Percentiles rank a stretch among this genome's conserved stretches.
These are phyloP conservation scores for Tulasnella sp. DNA, from an alignment of 768 basidiomycete genomes.

Conservation along the genomic window DNA sequence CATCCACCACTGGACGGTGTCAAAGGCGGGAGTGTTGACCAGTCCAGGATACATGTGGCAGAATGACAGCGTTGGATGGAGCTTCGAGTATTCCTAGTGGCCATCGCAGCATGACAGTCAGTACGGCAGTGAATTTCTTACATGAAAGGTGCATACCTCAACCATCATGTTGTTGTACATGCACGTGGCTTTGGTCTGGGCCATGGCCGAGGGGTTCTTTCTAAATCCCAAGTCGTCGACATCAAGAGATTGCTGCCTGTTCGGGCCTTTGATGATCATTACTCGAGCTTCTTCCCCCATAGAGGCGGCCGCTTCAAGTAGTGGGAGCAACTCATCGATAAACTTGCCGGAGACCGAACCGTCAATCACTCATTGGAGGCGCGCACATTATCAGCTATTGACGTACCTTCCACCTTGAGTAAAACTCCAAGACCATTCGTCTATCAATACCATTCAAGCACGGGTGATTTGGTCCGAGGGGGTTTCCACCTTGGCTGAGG, in stretches of 20 bases:
- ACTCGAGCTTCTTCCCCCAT: constrained; percentile 21
- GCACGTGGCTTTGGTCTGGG: background rate
- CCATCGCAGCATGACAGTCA: background rate
- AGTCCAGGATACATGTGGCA: constrained; percentile 36
- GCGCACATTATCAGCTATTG: too few species aligned
- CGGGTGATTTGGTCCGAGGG: background rate
- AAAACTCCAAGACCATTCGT: background rate
- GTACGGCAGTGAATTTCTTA: background rate
- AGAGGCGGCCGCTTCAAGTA: constrained; percentile 16
- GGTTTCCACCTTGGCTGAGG: constrained; percentile 8
- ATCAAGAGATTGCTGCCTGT: background rate
- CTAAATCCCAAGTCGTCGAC: constrained; percentile 19
- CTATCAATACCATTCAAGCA: background rate
- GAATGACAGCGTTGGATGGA: constrained; percentile 27
- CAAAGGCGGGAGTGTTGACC: constrained; percentile 34
- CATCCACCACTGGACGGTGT: background rate
- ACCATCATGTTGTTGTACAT: constrained; percentile 19
- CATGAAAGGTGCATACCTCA: background rate
- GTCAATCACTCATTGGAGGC: background rate
- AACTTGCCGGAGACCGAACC: background rate
- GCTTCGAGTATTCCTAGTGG: background rate
- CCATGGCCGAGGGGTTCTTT: constrained; percentile 2
- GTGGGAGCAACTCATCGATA: constrained; percentile 18
- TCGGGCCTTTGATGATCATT: background rate
- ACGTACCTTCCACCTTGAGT: background rate